phyloP scores from a whole-genome alignment of 768 basidiomycete genomes.

The Kwoniella botswanensis region DNA sequence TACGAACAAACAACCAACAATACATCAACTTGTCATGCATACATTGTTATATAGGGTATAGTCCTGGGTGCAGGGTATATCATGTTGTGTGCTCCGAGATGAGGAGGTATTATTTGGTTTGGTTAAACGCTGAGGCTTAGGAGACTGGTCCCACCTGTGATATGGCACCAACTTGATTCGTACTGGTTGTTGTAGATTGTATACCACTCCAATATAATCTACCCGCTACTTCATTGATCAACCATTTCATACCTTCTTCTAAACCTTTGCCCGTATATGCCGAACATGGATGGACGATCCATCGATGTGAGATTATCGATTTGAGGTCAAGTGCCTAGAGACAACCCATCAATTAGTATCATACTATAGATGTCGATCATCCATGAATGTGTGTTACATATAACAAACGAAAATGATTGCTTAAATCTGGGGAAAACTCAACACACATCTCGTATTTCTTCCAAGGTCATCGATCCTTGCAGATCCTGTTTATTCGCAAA shows the following conservation, averaged over 20 bases:
- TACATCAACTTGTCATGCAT: no score
- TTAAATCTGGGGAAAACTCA: background rate
- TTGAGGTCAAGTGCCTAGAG: conserved; percentile 76
- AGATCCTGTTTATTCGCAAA: conserved; percentile 99
- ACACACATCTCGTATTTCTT: conserved; percentile 82
- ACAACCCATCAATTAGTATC: background rate
- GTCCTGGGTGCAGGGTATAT: background rate
- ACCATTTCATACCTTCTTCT: conserved; percentile 85
- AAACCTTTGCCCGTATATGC: conserved; percentile 88
- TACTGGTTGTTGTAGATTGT: background rate
- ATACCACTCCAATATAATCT: conserved; percentile 71
- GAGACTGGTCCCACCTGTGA: background rate
- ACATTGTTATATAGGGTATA: background rate
- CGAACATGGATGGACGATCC: conserved; percentile 89
- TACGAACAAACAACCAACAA: background rate
- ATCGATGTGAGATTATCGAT: conserved; percentile 83
- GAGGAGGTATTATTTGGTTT: background rate
- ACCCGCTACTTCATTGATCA: conserved; percentile 82
- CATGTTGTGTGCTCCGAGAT: background rate
- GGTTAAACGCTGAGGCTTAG: no score
- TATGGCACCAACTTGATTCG: background rate
- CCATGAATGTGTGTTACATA: no score
- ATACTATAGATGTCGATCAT: no score
- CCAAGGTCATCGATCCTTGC: conserved; percentile 77
- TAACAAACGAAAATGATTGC: background rate